Evolutionary conservation across 805 yeast genomes (phyloP).

Genomic region (Cyberlindnera suaveolens): DNA sequence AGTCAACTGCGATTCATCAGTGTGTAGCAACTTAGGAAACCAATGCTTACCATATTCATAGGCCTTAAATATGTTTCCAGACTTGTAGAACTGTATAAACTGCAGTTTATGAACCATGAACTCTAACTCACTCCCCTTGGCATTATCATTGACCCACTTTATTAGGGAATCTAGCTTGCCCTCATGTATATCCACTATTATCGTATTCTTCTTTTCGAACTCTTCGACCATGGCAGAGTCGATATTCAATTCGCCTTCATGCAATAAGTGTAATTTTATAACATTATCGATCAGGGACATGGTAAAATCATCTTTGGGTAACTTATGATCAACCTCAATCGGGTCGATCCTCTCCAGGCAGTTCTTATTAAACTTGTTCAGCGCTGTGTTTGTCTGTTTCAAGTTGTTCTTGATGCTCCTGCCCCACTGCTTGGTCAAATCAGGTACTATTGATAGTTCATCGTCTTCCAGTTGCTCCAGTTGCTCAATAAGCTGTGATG

Average conservation of each 20-base stretch:
- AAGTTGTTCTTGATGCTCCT: slow-evolving; percentile 21
- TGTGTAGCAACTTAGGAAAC: slow-evolving; percentile 32
- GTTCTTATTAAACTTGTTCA: slow-evolving; percentile 24
- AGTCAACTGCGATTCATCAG: slow-evolving; percentile 26
- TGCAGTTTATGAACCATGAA: slow-evolving; percentile 39
- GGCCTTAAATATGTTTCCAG: slow-evolving; percentile 26
- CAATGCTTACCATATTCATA: slow-evolving; percentile 37
- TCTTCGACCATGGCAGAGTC: slow-evolving; percentile 22
- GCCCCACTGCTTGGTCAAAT: slow-evolving; percentile 24
- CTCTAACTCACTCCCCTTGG: slow-evolving; percentile 30
- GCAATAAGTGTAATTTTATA: slow-evolving; percentile 38
- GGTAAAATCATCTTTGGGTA: slow-evolving; percentile 19
- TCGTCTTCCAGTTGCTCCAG: slow-evolving; percentile 4
- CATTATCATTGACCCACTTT: slow-evolving; percentile 36
- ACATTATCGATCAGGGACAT: slow-evolving; percentile 32
- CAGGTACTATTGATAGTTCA: not conserved
- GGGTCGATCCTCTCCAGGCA: slow-evolving; percentile 26
- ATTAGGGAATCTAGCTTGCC: slow-evolving; percentile 40
- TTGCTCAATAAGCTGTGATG: slow-evolving; percentile 3
- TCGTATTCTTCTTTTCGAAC: slow-evolving; percentile 24
- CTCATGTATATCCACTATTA: slow-evolving; percentile 31
- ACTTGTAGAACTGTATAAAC: slow-evolving; percentile 28
- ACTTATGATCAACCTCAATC: slow-evolving; percentile 26
- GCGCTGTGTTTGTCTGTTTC: slow-evolving; percentile 22
- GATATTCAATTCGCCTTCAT: slow-evolving; percentile 37